These are phyloP conservation scores for Diversispora epigaea DNA, from an alignment of 192 early-diverging fungal genomes.

Conservation along the genomic window DNA sequence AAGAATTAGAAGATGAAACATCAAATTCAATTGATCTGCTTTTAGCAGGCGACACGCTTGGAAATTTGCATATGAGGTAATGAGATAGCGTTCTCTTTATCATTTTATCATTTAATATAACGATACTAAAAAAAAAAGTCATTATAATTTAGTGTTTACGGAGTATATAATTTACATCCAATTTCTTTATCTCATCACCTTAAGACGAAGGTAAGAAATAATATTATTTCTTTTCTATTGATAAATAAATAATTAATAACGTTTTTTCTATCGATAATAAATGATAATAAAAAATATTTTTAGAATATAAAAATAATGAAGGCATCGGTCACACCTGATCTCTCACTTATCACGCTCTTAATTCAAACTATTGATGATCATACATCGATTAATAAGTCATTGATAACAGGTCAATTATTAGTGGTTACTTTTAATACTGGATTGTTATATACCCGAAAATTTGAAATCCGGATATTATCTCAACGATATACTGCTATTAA, in stretches of 20 bases:
- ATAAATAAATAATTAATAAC: too few species aligned
- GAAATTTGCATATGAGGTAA: constrained; percentile 35
- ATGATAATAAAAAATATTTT: background rate
- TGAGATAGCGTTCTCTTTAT: too few species aligned
- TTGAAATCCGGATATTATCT: constrained; percentile 31
- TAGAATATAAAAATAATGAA: constrained; percentile 25
- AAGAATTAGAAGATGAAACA: constrained; percentile 24
- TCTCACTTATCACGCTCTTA: constrained; percentile 24
- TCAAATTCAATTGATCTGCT: constrained; percentile 25
- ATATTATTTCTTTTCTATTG: background rate
- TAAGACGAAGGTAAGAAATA: constrained; percentile 3
- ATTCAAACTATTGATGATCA: background rate
- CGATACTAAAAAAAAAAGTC: background rate
- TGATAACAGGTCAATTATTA: background rate
- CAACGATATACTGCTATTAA: constrained; percentile 29
- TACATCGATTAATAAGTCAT: background rate
- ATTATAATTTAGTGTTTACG: constrained; percentile 30
- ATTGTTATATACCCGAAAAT: constrained; percentile 30
- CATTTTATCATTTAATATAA: background rate
- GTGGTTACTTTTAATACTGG: constrained; percentile 25
- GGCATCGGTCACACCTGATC: constrained; percentile 30
- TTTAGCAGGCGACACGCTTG: constrained; percentile 29
- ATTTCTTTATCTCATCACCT: constrained; percentile 26
- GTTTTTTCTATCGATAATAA: background rate
- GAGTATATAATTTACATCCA: constrained; percentile 32